Base-by-base conservation (phyloP, 768 basidiomycete genomes). In the Russula foetens region DNA sequence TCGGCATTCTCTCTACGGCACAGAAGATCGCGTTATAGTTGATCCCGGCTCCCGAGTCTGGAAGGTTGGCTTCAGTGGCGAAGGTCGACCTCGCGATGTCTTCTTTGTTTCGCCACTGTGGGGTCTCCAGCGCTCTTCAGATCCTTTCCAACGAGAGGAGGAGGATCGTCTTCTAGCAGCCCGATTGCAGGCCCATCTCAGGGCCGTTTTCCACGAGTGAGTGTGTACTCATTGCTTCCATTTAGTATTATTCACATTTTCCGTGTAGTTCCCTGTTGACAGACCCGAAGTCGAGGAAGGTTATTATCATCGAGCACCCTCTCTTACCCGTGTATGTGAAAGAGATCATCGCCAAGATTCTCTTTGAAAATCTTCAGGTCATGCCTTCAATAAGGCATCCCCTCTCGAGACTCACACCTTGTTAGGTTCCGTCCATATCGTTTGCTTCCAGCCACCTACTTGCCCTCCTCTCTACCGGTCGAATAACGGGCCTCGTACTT, bases 1-100 rank as follows among this genome's bases (percentile, higher is more conserved):
- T 48, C 79, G 93, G 56, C 96, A 98, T 71, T 96, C 94, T 1
- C 75, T 98, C 8, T 99, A 99, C 74, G 97, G 97, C 28, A 92
- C 90, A 7, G 97, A 99, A 70, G 97, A 98, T 73, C 81, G 96
- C 48, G 83, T 98, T 44, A 83, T 99, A 58, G 88, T 99, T 64
- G 97, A 99, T 72, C 88, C 94, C 24, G 97, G 97, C 21, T 93
- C 91, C 48, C 79, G 87, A 55, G 81, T 94, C 62, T 98, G 96
- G 95, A 97, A 95, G 75, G 91, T 95, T 12, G 97, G 97, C 2
- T 98, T 98, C 76, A 95, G 93, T 68, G 96, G 96, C 15, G 97
- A 99, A 75, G 85, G 93, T 4, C 80, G 84, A 60, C 94, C 97
- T 9, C 75, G 97, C 67, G 88, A 92, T 58, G 86, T 94, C n/a